Base-by-base conservation (phyloP, 768 basidiomycete species). In the Pleurotus cornucopiae region DNA sequence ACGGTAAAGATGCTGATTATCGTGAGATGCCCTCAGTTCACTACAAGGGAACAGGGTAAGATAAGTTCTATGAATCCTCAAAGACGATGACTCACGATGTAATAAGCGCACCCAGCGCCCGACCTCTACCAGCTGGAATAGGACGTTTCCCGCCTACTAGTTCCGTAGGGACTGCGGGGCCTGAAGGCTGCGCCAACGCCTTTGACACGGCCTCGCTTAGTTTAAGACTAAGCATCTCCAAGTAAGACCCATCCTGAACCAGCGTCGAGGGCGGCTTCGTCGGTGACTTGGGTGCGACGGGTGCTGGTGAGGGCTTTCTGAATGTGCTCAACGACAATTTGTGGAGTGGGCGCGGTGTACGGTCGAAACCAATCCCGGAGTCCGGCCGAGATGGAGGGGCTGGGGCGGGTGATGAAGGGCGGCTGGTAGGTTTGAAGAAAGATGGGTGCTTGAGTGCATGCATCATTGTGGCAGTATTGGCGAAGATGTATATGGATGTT, bases 151-250 rank as follows among this genome's bases (percentile, higher is more conserved):
- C 89, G 44, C 72, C 71, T n/a, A 89, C 67, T 40, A 76, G 67
- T 58, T 90, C 89, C 55, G 67, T 70, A 9, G 75, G 67, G 46
- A 69, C 61, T 14, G 77, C 76, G 18, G 84, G 75, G 23, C 84
- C 83, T 2, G 75, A 63, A 12, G 89, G 86, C 61, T 86, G 86
- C 18, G 80, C 76, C 49, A 92, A 74, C 2, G 89, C 85, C 70
- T 81, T 89, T 54, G 88, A 87, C 12, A 90, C 88, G 0, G 87
- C 89, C 68, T 93, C 91, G 64, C 86, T 90, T 45, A 93, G 74
- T 65, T 87, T 90, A 55, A 91, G 74, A 61, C 85, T 78, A 45
- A 92, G 80, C 57, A 84, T 81, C 66, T 91, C 86, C 53, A 91
- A 75, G 69, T 91, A 92, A 11, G 88, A 88, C 55, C 86, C 88